Evolutionary conservation across 2,329 filamentous ascomycete genomes (phyloP).

Genomic region (Fusarium chlamydosporum): DNA sequence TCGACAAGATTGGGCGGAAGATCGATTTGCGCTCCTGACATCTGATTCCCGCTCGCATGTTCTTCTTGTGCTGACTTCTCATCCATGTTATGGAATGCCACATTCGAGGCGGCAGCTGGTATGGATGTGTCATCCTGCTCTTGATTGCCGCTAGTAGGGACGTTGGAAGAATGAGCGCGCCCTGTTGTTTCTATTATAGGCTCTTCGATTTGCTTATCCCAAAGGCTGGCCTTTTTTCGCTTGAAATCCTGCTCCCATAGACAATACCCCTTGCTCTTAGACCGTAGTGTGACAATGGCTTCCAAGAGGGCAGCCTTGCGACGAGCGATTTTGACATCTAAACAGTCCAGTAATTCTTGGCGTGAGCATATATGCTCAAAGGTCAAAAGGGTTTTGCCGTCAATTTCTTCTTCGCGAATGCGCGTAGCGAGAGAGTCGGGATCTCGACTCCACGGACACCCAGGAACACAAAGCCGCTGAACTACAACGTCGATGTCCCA

Average conservation of each 20-base stretch:
- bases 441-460: slow-evolving; percentile 66
- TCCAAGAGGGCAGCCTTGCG: slow-evolving; percentile 70
- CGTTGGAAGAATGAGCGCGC: neutral
- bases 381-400: slow-evolving; percentile 74
- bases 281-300: slow-evolving; percentile 70
- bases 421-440: slow-evolving; percentile 64
- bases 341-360: slow-evolving; percentile 64
- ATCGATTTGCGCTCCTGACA: neutral
- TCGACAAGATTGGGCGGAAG: neutral
- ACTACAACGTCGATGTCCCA: slow-evolving; percentile 80
- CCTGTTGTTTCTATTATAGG: neutral
- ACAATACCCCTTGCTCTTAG: slow-evolving; percentile 65
- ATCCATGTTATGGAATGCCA: neutral
- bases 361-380: slow-evolving; percentile 66
- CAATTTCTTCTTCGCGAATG: slow-evolving; percentile 73
- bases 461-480: slow-evolving; percentile 71
- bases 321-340: slow-evolving; percentile 70
- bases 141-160: slow-evolving; percentile 6
- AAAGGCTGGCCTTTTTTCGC: slow-evolving; percentile 36
- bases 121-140: neutral
- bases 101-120: neutral
- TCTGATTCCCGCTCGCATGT: neutral
- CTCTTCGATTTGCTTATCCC: slow-evolving; percentile 27
- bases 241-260: slow-evolving; percentile 49
- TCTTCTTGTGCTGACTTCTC: slow-evolving; percentile 1